Evolutionary conservation across 345 rosid species (phyloP).

Genomic region (Populus davidiana): DNA sequence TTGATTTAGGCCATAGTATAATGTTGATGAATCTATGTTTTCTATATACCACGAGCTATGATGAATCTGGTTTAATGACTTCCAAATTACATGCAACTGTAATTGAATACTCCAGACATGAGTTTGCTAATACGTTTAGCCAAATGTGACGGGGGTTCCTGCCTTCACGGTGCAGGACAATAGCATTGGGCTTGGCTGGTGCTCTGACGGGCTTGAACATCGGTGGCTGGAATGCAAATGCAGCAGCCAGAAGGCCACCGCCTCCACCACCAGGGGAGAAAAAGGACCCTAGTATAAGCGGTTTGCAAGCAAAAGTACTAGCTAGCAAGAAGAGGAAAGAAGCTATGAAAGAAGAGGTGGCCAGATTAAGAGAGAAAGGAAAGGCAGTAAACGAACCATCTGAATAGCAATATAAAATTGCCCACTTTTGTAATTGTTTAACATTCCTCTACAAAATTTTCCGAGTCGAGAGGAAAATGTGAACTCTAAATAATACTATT

Average conservation of each 20-base stretch:
- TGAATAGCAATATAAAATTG: neutral
- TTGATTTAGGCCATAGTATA: neutral
- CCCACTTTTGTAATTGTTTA: neutral
- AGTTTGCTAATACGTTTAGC: neutral
- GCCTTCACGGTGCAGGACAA: slow-evolving; percentile 28
- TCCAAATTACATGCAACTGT: neutral
- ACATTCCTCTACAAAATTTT: neutral
- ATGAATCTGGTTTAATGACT: neutral
- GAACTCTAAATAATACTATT: neutral
- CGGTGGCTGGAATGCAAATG: slow-evolving; percentile 41
- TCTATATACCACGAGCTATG: neutral
- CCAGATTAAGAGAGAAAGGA: slow-evolving; percentile 69
- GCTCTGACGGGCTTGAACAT: slow-evolving; percentile 45
- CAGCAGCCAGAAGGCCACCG: slow-evolving; percentile 63
- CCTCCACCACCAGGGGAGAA: slow-evolving; percentile 59
- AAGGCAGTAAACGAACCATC: slow-evolving; percentile 29
- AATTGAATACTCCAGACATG: neutral
- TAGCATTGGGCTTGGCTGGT: slow-evolving; percentile 42
- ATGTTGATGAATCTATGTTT: neutral
- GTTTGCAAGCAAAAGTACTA: slow-evolving; percentile 72
- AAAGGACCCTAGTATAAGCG: slow-evolving; percentile 70
- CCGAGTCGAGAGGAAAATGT: neutral
- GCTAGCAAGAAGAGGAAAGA: slow-evolving; percentile 73
- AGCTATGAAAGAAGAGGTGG: slow-evolving; percentile 42
- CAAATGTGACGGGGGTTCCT: neutral